phyloP scores from a whole-genome alignment of 1,284 basidiomycete species.

The Leucoagaricus sp. region DNA sequence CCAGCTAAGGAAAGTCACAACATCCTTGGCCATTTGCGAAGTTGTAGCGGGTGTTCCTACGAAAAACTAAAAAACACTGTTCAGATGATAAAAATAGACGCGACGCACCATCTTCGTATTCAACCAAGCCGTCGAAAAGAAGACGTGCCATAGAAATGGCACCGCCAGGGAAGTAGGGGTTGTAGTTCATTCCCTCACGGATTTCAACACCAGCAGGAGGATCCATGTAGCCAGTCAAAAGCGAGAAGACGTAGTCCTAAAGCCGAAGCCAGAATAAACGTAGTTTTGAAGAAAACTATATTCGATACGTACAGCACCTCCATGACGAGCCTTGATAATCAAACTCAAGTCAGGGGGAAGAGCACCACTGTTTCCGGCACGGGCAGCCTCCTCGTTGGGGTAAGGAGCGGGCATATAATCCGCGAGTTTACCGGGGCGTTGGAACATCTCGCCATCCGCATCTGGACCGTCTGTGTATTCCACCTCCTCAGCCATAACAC shows the following conservation, averaged over 20 bases:
- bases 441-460: slow-evolving; percentile 97
- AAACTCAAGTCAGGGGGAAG: slow-evolving; percentile 96
- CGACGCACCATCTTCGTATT: slow-evolving; percentile 84
- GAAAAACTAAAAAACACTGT: slow-evolving; percentile 13
- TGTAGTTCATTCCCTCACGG: slow-evolving; percentile 98
- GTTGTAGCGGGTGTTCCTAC: slow-evolving; percentile 94
- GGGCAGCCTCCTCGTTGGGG: slow-evolving; percentile 97
- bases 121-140: slow-evolving; percentile 93
- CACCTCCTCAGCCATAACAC: slow-evolving; percentile 93
- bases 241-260: slow-evolving; percentile 96
- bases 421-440: slow-evolving; percentile 94
- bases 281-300: not conserved
- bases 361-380: slow-evolving; percentile 93
- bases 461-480: slow-evolving; percentile 98
- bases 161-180: slow-evolving; percentile 96
- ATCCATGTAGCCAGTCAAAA: slow-evolving; percentile 97
- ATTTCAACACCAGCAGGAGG: slow-evolving; percentile 96
- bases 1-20: slow-evolving; percentile 94
- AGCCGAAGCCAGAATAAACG: not conserved
- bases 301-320: slow-evolving; percentile 74
- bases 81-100: slow-evolving; percentile 1
- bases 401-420: slow-evolving; percentile 98
- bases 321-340: slow-evolving; percentile 98
- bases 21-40: slow-evolving; percentile 99
- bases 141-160: slow-evolving; percentile 99